These are phyloP conservation scores for Sclerotinia trifoliorum DNA, from an alignment of 2,329 filamentous ascomycete species.

Conservation along the genomic window DNA sequence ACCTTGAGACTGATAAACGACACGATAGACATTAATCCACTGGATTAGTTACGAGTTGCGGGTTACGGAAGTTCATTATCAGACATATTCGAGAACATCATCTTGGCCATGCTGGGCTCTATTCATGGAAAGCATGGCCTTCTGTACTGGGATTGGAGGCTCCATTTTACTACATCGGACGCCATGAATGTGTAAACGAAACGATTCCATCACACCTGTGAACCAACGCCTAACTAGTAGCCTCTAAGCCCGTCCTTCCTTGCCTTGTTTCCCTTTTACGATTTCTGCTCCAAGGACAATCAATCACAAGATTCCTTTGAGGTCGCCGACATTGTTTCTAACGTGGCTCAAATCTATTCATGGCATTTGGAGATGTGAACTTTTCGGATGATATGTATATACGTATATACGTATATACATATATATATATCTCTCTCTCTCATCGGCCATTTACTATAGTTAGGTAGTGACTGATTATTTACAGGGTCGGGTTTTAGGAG, in stretches of 20 bases:
- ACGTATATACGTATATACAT: neutral
- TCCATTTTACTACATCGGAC: constrained; percentile 9
- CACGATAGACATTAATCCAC: neutral
- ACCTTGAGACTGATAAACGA: constrained; percentile 7
- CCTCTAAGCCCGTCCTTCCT: neutral
- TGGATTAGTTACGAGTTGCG: constrained; percentile 10
- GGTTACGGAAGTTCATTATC: neutral
- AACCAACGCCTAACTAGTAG: neutral
- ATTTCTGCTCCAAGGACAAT: neutral
- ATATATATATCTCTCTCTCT: no score
- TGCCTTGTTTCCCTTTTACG: neutral
- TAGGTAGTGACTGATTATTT: neutral
- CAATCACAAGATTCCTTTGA: constrained; percentile 11
- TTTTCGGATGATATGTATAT: neutral
- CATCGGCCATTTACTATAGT: neutral
- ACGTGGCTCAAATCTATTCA: constrained; percentile 15
- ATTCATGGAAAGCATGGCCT: neutral
- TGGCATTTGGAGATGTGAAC: constrained; percentile 2
- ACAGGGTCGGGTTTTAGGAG: neutral
- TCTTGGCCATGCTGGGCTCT: neutral
- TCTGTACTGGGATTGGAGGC: constrained; percentile 8
- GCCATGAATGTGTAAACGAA: constrained; percentile 8
- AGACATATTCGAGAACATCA: constrained; percentile 3
- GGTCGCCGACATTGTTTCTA: constrained; percentile 16
- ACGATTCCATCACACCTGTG: neutral